phyloP scores from a whole-genome alignment of 768 basidiomycete species.

The Lactifluus pinguis region DNA sequence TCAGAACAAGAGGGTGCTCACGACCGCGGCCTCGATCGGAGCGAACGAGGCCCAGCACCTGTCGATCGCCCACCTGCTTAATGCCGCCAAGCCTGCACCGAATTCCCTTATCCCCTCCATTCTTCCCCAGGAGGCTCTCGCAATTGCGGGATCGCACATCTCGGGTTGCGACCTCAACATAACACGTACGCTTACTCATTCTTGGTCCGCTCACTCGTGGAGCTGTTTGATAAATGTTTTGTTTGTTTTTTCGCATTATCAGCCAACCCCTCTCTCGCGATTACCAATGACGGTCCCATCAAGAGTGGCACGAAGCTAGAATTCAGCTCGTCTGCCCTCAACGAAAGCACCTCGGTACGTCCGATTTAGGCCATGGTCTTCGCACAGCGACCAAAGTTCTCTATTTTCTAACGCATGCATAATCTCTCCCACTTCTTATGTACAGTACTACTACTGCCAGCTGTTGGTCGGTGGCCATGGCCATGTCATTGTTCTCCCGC shows the following conservation, averaged over 20 bases:
- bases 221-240: too few species aligned
- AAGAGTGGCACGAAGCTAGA: slow-evolving; percentile 48
- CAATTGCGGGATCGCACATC: slow-evolving; percentile 60
- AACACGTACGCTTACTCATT: slow-evolving; percentile 31
- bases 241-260: not conserved
- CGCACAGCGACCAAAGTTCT: too few species aligned
- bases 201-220: not conserved
- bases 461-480: slow-evolving; percentile 57
- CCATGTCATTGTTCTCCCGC: slow-evolving; percentile 49
- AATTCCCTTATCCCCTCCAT: slow-evolving; percentile 65
- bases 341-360: slow-evolving; percentile 36
- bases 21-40: slow-evolving; percentile 63
- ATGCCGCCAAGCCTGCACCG: slow-evolving; percentile 51
- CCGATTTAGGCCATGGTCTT: slow-evolving; percentile 21
- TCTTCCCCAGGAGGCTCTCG: slow-evolving; percentile 57
- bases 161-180: slow-evolving; percentile 58
- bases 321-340: slow-evolving; percentile 52
- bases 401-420: too few species aligned
- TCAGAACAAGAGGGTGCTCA: slow-evolving; percentile 48
- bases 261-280: slow-evolving; percentile 51
- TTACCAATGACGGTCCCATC: slow-evolving; percentile 55
- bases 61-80: slow-evolving; percentile 66
- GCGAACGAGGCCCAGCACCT: slow-evolving; percentile 75
- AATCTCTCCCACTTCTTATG: not conserved
- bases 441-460: slow-evolving; percentile 57